These are phyloP conservation scores for Nicotiana attenuata DNA, from an alignment of 257 asterid species.

Conservation along the genomic window DNA sequence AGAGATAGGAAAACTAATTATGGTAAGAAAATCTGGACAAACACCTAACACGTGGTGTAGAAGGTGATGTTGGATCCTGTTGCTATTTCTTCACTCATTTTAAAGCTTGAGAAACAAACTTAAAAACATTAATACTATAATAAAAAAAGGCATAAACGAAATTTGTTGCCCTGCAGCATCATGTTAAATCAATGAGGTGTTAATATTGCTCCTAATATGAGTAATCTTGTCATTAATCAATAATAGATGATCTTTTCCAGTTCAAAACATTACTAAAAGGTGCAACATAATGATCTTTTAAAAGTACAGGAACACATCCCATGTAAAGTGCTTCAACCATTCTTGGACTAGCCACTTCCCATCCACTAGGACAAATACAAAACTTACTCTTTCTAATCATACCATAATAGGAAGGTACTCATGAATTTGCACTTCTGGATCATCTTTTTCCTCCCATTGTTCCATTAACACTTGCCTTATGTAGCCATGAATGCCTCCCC, in stretches of 20 bases:
- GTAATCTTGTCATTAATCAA: background rate
- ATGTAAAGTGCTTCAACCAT: constrained; percentile 70
- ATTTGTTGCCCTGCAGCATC: too few species aligned
- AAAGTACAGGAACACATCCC: constrained; percentile 74
- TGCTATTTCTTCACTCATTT: too few species aligned
- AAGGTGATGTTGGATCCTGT: too few species aligned
- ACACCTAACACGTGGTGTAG: too few species aligned
- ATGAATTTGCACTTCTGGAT: constrained; percentile 50
- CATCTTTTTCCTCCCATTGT: constrained; percentile 56
- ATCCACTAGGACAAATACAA: constrained; percentile 83
- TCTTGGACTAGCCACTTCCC: constrained; percentile 82
- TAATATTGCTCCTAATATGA: background rate
- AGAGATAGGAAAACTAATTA: too few species aligned
- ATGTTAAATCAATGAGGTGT: too few species aligned
- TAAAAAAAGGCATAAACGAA: too few species aligned
- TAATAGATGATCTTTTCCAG: constrained; percentile 33
- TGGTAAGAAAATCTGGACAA: too few species aligned
- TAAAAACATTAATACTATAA: too few species aligned
- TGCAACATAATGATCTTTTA: constrained; percentile 55
- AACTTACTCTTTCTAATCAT: constrained; percentile 63
- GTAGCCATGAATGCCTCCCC: constrained; percentile 78
- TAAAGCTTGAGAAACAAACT: too few species aligned
- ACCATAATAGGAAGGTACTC: constrained; percentile 55
- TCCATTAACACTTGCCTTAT: constrained; percentile 63
- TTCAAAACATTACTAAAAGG: constrained; percentile 72